A percentile compares a stretch with the other conserved stretches of the same genome.
Evolutionary conservation across 306 rosid species (phyloP).

Genomic region (Pyrus bretschneideri): DNA sequence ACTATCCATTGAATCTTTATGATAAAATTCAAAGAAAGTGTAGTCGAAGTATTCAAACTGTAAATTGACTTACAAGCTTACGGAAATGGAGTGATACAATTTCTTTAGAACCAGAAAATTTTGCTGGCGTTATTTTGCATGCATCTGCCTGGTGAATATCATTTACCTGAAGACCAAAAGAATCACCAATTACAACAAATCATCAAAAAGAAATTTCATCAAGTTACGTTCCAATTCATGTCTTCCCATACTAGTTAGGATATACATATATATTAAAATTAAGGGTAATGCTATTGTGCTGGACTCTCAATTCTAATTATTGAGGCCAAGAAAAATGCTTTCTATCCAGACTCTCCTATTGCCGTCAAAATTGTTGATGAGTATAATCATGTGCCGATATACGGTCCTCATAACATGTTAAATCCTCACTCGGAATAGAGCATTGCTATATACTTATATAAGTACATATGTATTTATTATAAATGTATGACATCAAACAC

Average conservation of each 20-base stretch:
- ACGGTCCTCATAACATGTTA: not conserved
- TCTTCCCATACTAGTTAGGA: not conserved
- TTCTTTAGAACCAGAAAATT: slow-evolving; percentile 90
- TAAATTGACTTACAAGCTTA: slow-evolving; percentile 35
- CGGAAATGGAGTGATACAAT: slow-evolving; percentile 67
- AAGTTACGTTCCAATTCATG: not conserved
- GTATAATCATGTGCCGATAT: not conserved
- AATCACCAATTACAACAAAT: not conserved
- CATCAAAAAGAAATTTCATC: not conserved
- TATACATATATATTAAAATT: not conserved
- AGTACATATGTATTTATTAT: not conserved
- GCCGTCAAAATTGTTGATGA: not conserved
- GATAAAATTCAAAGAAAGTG: not conserved
- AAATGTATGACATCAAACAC: not conserved
- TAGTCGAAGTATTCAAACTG: not conserved
- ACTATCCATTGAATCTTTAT: not conserved
- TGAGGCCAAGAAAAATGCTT: not conserved
- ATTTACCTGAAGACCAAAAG: slow-evolving; percentile 47
- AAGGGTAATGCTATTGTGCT: not conserved
- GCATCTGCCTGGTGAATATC: slow-evolving; percentile 69
- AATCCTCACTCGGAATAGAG: not conserved
- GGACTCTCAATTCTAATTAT: not conserved
- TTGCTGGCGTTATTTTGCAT: slow-evolving; percentile 85
- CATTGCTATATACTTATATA: not conserved
- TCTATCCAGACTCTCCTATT: not conserved